Evolutionary conservation across 202 grass and related monocot genomes (phyloP), one percentile per base, ranked within the genome.

Genomic region (Zoysia matrella): DNA sequence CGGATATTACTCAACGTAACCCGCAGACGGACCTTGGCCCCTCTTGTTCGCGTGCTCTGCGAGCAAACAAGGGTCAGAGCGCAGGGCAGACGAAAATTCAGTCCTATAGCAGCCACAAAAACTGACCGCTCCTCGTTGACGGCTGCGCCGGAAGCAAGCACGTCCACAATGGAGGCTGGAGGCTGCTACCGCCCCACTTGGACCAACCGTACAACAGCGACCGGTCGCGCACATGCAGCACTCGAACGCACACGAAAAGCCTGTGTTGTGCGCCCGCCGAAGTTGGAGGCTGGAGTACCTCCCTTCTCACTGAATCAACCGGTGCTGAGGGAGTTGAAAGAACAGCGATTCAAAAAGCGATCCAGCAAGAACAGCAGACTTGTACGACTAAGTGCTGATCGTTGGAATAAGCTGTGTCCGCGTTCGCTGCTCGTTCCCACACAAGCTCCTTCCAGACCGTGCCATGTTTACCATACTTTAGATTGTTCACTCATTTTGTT

Each of bases 161-260:
- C 18, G 56, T 60, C 51, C 3, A 22, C n/a, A 73, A 60, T 16
- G 50, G 47, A 60, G 56, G 56, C 55, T 60, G 56, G 5, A 22
- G 56, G 6, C 15, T 18, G 22, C 22, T 22, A 22, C 2, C 8
- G 56, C 22, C 22, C 22, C 22, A 22, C 22, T 22, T 22, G 22
- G 22, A 22, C 22, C 22, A 22, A 22, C 22, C 22, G 22, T 22
- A 22, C 22, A 22, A 22, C 22, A 22, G 56, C 72, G 16, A 52
- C 58, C 65, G 56, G 71, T 45, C 72, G 39, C 42, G 83, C 77
- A 85, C 82, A 68, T 82, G 82, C 65, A 2, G 52, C 77, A 66
- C 64, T 85, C n/a, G 71, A 88, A 11, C 48, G 42, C 81, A 49
- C 5, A 1, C 48, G 48, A 76, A 81, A 85, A 72, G 76, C 40